Conservation (phyloP, 306 rosid species). For the Mimosa bimucronata region DNA sequence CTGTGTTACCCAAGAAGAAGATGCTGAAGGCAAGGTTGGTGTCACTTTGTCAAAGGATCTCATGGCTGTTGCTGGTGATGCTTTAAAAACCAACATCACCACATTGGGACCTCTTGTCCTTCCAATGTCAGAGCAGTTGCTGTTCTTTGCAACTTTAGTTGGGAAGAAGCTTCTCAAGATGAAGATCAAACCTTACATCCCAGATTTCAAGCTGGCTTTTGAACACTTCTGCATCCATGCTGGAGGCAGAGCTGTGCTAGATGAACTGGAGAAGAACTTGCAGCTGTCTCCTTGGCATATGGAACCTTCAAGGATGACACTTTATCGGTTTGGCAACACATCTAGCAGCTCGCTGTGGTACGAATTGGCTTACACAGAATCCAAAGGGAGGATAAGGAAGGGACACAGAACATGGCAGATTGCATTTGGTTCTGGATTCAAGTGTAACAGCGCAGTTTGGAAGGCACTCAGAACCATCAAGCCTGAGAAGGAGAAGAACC, state of each 20-base stretch:
- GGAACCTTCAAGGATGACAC: conserved; percentile 96
- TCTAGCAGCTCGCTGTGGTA: conserved; percentile 92
- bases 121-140: conserved; percentile 81
- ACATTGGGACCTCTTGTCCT: conserved; percentile 83
- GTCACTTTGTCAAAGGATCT: conserved; percentile 82
- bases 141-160: conserved; percentile 67
- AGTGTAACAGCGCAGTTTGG: conserved; percentile 92
- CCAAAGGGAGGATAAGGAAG: conserved; percentile 77
- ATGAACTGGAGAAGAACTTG: conserved; percentile 84
- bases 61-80: conserved; percentile 92
- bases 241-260: conserved; percentile 81
- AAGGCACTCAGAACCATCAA: conserved; percentile 72
- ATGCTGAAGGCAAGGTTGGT: conserved; percentile 68
- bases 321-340: conserved; percentile 83
- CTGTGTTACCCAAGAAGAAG: conserved; percentile 86
- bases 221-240: conserved; percentile 91
- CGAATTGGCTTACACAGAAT: conserved; percentile 72
- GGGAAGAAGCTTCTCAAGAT: conserved; percentile 77
- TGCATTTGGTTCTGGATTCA: conserved; percentile 91
- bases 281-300: conserved; percentile 80
- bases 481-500: conserved; percentile 75
- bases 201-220: conserved; percentile 83
- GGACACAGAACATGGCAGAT: conserved; percentile 91
- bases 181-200: conserved; percentile 87
- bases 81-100: conserved; percentile 83